Base-by-base conservation (phyloP, 495 filamentous ascomycete genomes). In the Glutinoglossum americanum region DNA sequence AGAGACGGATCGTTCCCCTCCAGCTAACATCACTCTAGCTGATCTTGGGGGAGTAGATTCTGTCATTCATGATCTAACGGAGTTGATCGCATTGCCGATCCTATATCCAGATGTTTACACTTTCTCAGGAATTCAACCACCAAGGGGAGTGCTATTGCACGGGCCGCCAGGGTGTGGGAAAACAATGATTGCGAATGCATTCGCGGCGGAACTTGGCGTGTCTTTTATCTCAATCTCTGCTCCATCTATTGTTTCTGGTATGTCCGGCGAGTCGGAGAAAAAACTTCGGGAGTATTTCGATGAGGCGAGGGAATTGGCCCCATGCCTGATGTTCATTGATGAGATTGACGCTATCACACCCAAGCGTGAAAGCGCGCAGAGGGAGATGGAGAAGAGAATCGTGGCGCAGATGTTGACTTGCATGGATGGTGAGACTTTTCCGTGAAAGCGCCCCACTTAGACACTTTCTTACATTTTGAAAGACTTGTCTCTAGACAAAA, bases 291-390 rank as follows among this genome's bases (percentile, higher is more conserved):
- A 96, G 57, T 75, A 89, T 57, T 96, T 96, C 62, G 81, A 95
- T 23, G 86, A 94, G 65, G 92, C 92, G 0, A 85, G 84, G 66
- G 77, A 79, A 56, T 76, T 89, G 57, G 92, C 92, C 1, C 92
- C 92, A 1, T 95, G 89, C 65, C 72, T 98, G 3, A 77, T 98
- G 8, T 96, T 98, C 67, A 84, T 98, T 58, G 92, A 96, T 63
- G 92, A 98, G 67, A 94, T 96, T 60, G 92, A 98, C 67, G 85
- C 87, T 17, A 94, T 96, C 60, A 92, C 92, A 41, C 88, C 88
- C 4, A 96, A 95, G 69, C 76, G 90, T 48, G 92, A 96, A 65
- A 90, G 80, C 63, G 86, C 89, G n/a, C 89, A 94, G 64, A 80
- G 88, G 62, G 88, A 94, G 64, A 97, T 97, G 90, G 90, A 97